Percentiles rank a stretch among this genome's conserved stretches.
phyloP scores from a whole-genome alignment of 164 flowering plant genomes.

The Vitis labrusca region DNA sequence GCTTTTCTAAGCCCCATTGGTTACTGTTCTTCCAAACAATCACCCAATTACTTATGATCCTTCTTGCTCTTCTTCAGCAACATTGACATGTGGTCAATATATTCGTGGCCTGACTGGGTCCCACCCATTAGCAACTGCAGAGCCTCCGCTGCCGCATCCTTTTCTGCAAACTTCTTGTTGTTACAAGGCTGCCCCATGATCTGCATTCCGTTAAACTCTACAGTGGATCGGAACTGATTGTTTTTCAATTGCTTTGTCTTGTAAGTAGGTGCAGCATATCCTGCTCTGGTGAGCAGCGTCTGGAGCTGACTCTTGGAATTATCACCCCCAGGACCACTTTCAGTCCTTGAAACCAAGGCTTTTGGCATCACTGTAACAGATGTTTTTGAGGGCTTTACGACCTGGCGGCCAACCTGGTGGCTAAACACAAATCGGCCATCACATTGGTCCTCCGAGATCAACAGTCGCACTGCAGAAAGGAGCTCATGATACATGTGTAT shows the following conservation, averaged over 20 bases:
- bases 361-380: constrained; percentile 21
- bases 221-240: constrained; percentile 60
- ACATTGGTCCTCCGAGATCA: constrained; percentile 69
- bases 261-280: constrained; percentile 66
- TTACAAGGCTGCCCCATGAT: constrained; percentile 73
- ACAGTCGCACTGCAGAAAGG: constrained; percentile 66
- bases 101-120: constrained; percentile 34
- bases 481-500: constrained; percentile 51
- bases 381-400: constrained; percentile 27
- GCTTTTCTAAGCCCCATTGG: background rate
- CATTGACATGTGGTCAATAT: constrained; percentile 61
- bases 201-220: constrained; percentile 75
- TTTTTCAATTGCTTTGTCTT: constrained; percentile 59
- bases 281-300: constrained; percentile 75
- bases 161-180: constrained; percentile 88
- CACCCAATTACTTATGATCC: constrained; percentile 24
- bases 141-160: constrained; percentile 92
- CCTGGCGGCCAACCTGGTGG: constrained; percentile 53
- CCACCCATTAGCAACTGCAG: constrained; percentile 65
- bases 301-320: constrained; percentile 91
- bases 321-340: constrained; percentile 80
- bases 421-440: constrained; percentile 78
- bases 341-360: constrained; percentile 34
- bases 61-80: constrained; percentile 75
- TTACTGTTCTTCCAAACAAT: background rate